These are phyloP conservation scores for Gastrodia elata DNA, from an alignment of 106 monocot genomes.

Conservation along the genomic window DNA sequence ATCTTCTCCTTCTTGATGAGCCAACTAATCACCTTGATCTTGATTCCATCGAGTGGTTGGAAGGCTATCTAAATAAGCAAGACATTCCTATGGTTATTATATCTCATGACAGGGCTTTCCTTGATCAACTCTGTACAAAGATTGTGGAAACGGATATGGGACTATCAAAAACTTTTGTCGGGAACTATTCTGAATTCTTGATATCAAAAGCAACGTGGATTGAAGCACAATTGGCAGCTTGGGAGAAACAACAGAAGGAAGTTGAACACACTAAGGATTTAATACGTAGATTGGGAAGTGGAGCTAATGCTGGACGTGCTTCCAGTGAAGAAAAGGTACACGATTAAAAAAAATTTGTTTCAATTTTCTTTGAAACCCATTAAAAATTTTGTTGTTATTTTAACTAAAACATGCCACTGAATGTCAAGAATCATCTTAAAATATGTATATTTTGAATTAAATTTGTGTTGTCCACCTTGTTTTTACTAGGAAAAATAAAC, in stretches of 20 bases:
- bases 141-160: slow-evolving; percentile 99
- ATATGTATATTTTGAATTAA: not conserved
- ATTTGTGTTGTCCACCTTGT: not conserved
- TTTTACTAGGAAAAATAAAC: not conserved
- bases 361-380: not conserved
- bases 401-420: not conserved
- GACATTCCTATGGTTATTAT: slow-evolving; percentile 96
- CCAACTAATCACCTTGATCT: slow-evolving; percentile 98
- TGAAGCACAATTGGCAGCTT: slow-evolving; percentile 79
- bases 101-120: slow-evolving; percentile 95
- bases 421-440: not conserved
- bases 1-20: slow-evolving; percentile 94
- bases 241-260: slow-evolving; percentile 98
- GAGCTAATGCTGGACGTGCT: slow-evolving; percentile 93
- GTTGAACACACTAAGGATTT: slow-evolving; percentile 88
- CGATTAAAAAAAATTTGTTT: not conserved
- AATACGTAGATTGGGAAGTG: slow-evolving; percentile 86
- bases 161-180: slow-evolving; percentile 77
- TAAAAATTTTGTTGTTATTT: not conserved
- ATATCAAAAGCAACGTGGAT: slow-evolving; percentile 67
- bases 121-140: slow-evolving; percentile 88
- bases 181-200: slow-evolving; percentile 87
- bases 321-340: slow-evolving; percentile 98
- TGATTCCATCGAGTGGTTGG: slow-evolving; percentile 98
- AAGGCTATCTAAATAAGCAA: slow-evolving; percentile 77